A percentile compares a stretch with the other conserved stretches of the same genome.
phyloP scores from a whole-genome alignment of 805 yeast species.

The Komagataella pastoris region DNA sequence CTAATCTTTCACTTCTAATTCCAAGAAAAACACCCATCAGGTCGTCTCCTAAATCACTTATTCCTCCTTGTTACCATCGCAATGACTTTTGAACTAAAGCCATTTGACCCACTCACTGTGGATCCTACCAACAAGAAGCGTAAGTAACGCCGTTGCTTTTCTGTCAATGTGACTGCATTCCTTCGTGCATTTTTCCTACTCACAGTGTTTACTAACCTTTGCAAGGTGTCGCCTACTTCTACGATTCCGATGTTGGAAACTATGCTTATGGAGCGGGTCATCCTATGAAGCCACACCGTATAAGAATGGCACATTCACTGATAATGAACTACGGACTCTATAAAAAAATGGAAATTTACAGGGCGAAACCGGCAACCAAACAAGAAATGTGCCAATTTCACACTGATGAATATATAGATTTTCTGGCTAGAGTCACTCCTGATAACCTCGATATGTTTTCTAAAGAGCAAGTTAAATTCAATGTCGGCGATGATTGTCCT shows the following conservation, averaged over 20 bases:
- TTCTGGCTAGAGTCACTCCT: conserved; percentile 80
- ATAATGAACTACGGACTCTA: conserved; percentile 95
- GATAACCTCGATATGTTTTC: conserved; percentile 80
- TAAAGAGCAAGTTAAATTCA: conserved; percentile 82
- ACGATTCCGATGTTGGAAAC: conserved; percentile 91
- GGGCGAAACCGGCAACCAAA: conserved; percentile 95
- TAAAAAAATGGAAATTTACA: conserved; percentile 92
- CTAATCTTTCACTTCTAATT: not conserved
- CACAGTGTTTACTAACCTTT: conserved; percentile 7
- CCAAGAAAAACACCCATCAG: not conserved
- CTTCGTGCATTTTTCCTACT: not conserved
- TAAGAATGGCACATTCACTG: conserved; percentile 95
- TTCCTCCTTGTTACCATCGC: not conserved
- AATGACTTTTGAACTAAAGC: conserved; percentile 38
- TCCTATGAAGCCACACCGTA: conserved; percentile 98
- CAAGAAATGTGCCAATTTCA: conserved; percentile 98
- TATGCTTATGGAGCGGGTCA: conserved; percentile 98
- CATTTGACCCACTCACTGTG: conserved; percentile 50
- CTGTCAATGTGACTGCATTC: not conserved
- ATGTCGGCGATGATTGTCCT: conserved; percentile 92
- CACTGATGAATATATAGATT: conserved; percentile 94
- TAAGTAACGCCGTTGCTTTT: conserved; percentile 11
- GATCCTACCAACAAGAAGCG: conserved; percentile 38
- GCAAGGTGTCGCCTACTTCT: conserved; percentile 60
- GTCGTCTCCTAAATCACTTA: not conserved